Evolutionary conservation across 2,329 filamentous ascomycete species (phyloP), one percentile per base, ranked within the genome.

Genomic region (Bretziella fagacearum): DNA sequence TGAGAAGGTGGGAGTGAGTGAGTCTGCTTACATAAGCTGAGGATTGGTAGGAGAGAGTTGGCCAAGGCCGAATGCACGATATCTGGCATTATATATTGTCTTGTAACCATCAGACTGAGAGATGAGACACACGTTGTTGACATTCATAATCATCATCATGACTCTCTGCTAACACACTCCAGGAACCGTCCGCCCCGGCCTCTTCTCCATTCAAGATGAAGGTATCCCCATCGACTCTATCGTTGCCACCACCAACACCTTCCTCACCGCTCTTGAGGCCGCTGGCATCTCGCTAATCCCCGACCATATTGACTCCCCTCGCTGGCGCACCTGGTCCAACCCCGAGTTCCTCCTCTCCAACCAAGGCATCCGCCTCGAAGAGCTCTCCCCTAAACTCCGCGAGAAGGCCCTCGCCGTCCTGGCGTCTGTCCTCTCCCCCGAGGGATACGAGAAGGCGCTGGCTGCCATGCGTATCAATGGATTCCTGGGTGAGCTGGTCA

Each of bases 401-500:
- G 58, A 64, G 18, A 61, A 68, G 22, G 68, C 78, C 4, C 62
- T 83, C 30, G 58, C 59, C 4, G 61, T 85, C 2, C 62, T 85
- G 1, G 54, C 69, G 44, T 57, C 66, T 0, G 74, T 76, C 0
- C 66, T 85, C 1, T 83, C 79, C 0, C 69, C 75, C 0, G 77
- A 82, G 56, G 81, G 82, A 11, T 86, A 84, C 60, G 59, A 69
- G 15, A 85, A 86, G 55, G 80, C 80, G 6, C 48, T 79, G 1
- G 67, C 65, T 0, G 79, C 80, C 0, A 84, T 83, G 79, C 74
- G 74, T 49, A 74, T 83, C 57, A 85, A 86, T 59, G 74, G 78
- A 47, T 85, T 84, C 61, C 69, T 86, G 0, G 81, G 81, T 37
- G 70, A 81, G 50, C 66, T 85, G 0, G 75, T 82, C 43, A 56